Base-by-base conservation (phyloP, 306 rosid species). In the Abrus pulchellus region DNA sequence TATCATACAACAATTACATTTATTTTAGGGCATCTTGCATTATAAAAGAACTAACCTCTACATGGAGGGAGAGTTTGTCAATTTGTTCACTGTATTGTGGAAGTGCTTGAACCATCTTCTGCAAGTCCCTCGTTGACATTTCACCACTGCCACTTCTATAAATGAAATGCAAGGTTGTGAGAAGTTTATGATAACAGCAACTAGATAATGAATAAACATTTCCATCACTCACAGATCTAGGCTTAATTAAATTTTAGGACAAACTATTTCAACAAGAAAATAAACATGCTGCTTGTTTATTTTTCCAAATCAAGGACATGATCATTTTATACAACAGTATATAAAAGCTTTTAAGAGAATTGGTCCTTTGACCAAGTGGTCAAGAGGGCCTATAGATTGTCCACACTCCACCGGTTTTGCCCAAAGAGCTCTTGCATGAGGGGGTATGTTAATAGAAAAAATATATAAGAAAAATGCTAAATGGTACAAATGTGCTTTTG, bases 71-170 rank as follows among this genome's bases (percentile, higher is more conserved):
- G 76, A 95, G 99, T 85, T 95, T 95, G 85, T 93, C 98, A n/a
- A 95, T 91, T 88, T 95, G 99, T 87, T 95, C 99, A 83, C 99
- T 95, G 82, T 95, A 93, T 80, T 95, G 99, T 45, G 98, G 99
- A 91, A 95, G 91, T 75, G 99, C 99, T 93, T 95, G 99, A 84
- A 93, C 99, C 97, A 95, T 95, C 96, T 88, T 91, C 75, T 95
- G 99, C 85, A 95, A 82, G 83, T 95, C 99, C 85, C 98, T 86
- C 0, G 99, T 95, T 1, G 99, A 93, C 84, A 95, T 83, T 83
- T 95, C 97, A 79, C 97, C 90, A 45, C 85, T 85, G 83, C 81
- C 83, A 81, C 75, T 75, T 87, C 98, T 95, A 84, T 12, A 83
- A 64, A 76, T 63, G 53, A 83, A 40, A 76, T 74, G 77, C 84